phyloP scores from a whole-genome alignment of 805 yeast species.

The Helenozyma rhizophorensis region DNA sequence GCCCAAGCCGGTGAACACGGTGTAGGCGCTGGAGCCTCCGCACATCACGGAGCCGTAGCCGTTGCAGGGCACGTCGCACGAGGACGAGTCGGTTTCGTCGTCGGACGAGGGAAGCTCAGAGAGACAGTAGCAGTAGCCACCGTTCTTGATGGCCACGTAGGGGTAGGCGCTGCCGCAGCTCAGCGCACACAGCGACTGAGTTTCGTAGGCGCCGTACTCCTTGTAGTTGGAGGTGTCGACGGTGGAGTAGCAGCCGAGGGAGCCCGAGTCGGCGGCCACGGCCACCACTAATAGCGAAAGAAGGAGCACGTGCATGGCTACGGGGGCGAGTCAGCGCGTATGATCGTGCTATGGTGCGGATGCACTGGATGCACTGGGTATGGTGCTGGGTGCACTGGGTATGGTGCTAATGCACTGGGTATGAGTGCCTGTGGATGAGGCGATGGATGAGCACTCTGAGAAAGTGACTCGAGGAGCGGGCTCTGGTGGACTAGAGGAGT shows the following conservation, averaged over 20 bases:
- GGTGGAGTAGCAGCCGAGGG: constrained; percentile 28
- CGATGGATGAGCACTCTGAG: too few species aligned
- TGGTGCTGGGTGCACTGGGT: neutral
- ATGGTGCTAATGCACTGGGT: neutral
- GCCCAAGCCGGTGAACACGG: constrained; percentile 27
- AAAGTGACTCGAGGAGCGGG: too few species aligned
- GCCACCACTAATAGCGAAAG: constrained; percentile 1
- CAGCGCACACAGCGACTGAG: constrained; percentile 25
- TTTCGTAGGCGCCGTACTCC: constrained; percentile 25
- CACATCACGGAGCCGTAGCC: constrained; percentile 34
- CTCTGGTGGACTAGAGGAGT: too few species aligned
- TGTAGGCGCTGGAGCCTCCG: constrained; percentile 34
- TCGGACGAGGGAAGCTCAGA: constrained; percentile 21
- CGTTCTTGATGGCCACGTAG: constrained; percentile 35
- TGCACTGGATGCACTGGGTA: too few species aligned
- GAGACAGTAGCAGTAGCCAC: constrained; percentile 38
- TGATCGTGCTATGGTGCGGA: too few species aligned
- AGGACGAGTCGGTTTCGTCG: constrained; percentile 7
- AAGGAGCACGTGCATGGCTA: neutral
- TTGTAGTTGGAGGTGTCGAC: constrained; percentile 21
- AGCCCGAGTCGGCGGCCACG: constrained; percentile 4
- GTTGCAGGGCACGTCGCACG: constrained; percentile 29
- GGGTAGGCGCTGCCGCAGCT: constrained; percentile 29
- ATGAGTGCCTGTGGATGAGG: too few species aligned
- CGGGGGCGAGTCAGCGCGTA: too few species aligned